Evolutionary conservation across 805 yeast species (phyloP), one percentile per base, ranked within the genome.

Genomic region (Scheffersomyces lignosus): DNA sequence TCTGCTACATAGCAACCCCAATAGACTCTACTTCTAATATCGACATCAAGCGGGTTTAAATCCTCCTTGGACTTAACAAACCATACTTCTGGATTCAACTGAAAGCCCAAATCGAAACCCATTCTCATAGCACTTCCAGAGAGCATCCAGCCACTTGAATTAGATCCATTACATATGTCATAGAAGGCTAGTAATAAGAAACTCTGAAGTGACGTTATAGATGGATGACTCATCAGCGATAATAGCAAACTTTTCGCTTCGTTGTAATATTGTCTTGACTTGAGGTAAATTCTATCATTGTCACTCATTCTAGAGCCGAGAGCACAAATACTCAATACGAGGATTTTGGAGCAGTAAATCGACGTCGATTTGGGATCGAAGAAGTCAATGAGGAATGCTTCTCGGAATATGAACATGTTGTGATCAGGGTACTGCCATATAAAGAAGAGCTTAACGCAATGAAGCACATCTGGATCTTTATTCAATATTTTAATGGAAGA

Each of bases 1-100:
- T 80, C 87, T 2, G 81, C 81, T 38, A 80, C 61, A 52, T 74
- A 80, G 33, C 80, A 72, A 3, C 86, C 86, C 87, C 87, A 80
- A 51, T 76, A 77, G 8, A 80, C 75, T 40, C 87, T 61, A 33
- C 79, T 71, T 40, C 83, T 64, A 37, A 80, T 77, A 27, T 73
- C 77, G 13, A 74, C 64, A 45, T 78, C 81, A 33, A 78, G 66
- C 22, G 71, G 66, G n/a, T 70, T 62, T 32, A 74, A 53, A 26
- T 60, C 59, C 27, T 61, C 66, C 14, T 56, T 56, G 13, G 63
- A 60, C 42, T 67, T 68, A 34, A 70, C 51, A 44, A 71, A 70
- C 83, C 83, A 79, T n/a, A 72, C 77, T 41, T 74, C 64, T 2
- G 85, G 84, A 43, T 77, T 72, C 37, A 79, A 58, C 48, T 80